These are phyloP conservation scores for Colletotrichum chrysophilum DNA, from an alignment of 2,329 filamentous ascomycete species.

Conservation along the genomic window DNA sequence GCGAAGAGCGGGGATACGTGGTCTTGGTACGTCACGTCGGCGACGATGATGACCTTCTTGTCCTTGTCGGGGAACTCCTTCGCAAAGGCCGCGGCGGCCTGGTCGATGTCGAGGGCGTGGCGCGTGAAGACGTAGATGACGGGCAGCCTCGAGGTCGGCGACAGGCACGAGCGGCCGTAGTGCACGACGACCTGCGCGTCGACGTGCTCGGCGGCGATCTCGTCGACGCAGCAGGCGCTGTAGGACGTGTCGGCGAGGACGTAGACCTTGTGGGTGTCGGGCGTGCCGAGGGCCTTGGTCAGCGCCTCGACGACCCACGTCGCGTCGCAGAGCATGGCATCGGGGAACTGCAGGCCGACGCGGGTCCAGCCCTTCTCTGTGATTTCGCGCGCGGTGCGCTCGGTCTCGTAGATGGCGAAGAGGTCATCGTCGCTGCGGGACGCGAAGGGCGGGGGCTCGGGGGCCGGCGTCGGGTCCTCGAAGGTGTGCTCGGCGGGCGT, in stretches of 20 bases:
- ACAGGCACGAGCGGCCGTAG: constrained; percentile 91
- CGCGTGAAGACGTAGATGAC: constrained; percentile 91
- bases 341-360: constrained; percentile 94
- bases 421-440: constrained; percentile 70
- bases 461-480: constrained; percentile 51
- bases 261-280: constrained; percentile 59
- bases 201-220: constrained; percentile 93
- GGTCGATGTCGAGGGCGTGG: constrained; percentile 68
- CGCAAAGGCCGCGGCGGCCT: constrained; percentile 64
- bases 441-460: constrained; percentile 30
- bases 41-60: constrained; percentile 78
- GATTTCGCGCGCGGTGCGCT: constrained; percentile 79
- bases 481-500: constrained; percentile 67
- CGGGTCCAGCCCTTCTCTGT: constrained; percentile 72
- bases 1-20: constrained; percentile 68
- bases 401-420: constrained; percentile 81
- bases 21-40: constrained; percentile 85
- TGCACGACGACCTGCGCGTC: constrained; percentile 91
- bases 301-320: constrained; percentile 78
- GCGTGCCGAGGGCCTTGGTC: constrained; percentile 33
- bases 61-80: constrained; percentile 69
- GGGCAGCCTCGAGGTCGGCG: constrained; percentile 84
- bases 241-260: constrained; percentile 97
- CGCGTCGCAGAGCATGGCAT: constrained; percentile 88
- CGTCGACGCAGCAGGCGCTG: constrained; percentile 95